These are phyloP conservation scores for Chimonanthus praecox DNA, from an alignment of 164 flowering plant genomes.

Conservation along the genomic window DNA sequence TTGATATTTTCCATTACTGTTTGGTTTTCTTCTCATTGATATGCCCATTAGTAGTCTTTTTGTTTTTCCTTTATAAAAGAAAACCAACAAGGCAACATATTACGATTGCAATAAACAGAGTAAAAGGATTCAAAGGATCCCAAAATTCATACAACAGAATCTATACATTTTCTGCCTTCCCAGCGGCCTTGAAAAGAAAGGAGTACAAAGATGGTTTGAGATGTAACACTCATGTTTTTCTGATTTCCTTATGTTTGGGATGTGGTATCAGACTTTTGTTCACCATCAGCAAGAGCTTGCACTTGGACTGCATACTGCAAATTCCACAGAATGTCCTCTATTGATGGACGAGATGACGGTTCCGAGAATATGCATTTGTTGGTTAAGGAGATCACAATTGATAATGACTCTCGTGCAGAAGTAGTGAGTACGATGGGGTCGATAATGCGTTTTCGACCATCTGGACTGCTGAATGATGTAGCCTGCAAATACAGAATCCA, in stretches of 20 bases:
- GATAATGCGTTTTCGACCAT: constrained; percentile 64
- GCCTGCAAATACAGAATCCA: constrained; percentile 29
- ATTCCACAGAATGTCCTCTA: constrained; percentile 95
- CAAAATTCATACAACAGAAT: background rate
- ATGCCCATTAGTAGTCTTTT: too few species aligned
- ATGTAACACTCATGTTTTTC: background rate
- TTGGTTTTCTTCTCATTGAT: too few species aligned
- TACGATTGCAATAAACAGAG: background rate
- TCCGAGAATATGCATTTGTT: constrained; percentile 79
- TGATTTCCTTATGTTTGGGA: constrained; percentile 14
- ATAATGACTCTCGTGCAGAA: constrained; percentile 75
- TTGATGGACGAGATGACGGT: constrained; percentile 62
- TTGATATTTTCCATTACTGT: too few species aligned
- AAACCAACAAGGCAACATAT: background rate
- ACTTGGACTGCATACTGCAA: constrained; percentile 95
- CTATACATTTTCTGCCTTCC: background rate
- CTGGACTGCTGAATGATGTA: constrained; percentile 79
- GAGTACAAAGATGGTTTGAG: background rate
- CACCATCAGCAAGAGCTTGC: constrained; percentile 78
- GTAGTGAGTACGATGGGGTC: constrained; percentile 76
- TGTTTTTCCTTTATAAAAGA: too few species aligned
- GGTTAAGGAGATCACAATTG: constrained; percentile 65
- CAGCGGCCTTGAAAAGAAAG: background rate
- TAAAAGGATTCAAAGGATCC: background rate
- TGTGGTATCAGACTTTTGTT: constrained; percentile 56